phyloP scores from a whole-genome alignment of 768 basidiomycete species.

The Cantharellus anzutake region DNA sequence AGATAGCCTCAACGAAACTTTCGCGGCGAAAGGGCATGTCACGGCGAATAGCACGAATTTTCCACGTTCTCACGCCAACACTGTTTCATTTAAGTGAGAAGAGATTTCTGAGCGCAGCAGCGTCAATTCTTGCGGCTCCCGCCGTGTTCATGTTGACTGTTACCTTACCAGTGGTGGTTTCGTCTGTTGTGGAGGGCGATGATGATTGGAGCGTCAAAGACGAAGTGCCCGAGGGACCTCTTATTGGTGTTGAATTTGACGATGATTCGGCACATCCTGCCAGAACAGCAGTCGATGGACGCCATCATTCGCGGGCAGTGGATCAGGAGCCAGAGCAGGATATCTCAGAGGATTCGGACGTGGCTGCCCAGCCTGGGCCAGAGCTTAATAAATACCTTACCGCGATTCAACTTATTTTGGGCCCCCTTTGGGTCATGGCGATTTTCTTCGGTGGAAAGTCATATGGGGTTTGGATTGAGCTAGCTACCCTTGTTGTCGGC shows the following conservation, averaged over 20 bases:
- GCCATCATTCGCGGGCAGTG: too few relatives aligned
- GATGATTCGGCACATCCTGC: too few relatives aligned
- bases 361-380: not conserved
- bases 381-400: conserved; percentile 71
- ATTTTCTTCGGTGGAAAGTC: conserved; percentile 56
- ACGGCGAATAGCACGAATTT: conserved; percentile 23
- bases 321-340: not conserved
- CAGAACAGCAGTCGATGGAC: too few relatives aligned
- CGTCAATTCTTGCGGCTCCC: conserved; percentile 66
- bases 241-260: conserved; percentile 32
- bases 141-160: conserved; percentile 72
- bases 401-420: conserved; percentile 63
- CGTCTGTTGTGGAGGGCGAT: not conserved
- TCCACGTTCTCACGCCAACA: conserved; percentile 68
- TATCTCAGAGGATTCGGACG: not conserved
- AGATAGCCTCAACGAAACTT: not conserved
- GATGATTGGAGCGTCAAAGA: not conserved
- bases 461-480: not conserved
- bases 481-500: conserved; percentile 4
- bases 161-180: conserved; percentile 53
- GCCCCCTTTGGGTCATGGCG: conserved; percentile 54
- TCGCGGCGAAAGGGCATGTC: conserved; percentile 22
- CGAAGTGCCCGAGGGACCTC: conserved; percentile 20
- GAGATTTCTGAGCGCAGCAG: conserved; percentile 47
- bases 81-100: conserved; percentile 55